These are phyloP conservation scores for Cinchona pubescens DNA, from an alignment of 257 asterid genomes.

Conservation along the genomic window DNA sequence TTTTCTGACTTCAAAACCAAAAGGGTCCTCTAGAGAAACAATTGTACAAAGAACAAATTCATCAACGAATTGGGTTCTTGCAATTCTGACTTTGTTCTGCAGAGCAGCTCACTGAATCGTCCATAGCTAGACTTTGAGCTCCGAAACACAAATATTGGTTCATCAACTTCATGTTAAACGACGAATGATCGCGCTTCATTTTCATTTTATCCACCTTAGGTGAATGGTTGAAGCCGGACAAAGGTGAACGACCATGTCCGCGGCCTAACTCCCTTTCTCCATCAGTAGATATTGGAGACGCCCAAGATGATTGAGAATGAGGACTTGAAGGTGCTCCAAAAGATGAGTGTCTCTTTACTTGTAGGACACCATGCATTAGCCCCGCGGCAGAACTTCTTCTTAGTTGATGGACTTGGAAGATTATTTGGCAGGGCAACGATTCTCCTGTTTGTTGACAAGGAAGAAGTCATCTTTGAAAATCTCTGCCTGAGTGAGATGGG, in stretches of 20 bases:
- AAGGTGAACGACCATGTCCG: slow-evolving; percentile 19
- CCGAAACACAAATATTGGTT: slow-evolving; percentile 74
- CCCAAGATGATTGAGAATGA: slow-evolving; percentile 57
- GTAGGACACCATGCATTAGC: slow-evolving; percentile 55
- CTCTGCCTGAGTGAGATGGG: slow-evolving; percentile 66
- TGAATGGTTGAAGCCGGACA: slow-evolving; percentile 29
- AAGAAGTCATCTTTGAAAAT: slow-evolving; percentile 41
- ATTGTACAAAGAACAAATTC: neutral
- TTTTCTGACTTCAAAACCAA: neutral
- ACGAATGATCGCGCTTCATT: slow-evolving; percentile 41
- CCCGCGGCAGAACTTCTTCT: slow-evolving; percentile 58
- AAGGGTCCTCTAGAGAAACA: neutral
- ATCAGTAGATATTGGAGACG: slow-evolving; percentile 37
- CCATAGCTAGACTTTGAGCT: slow-evolving; percentile 57
- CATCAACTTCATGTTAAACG: slow-evolving; percentile 58
- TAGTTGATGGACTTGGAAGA: slow-evolving; percentile 57
- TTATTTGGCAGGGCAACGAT: slow-evolving; percentile 26
- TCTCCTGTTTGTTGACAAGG: slow-evolving; percentile 49
- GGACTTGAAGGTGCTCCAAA: slow-evolving; percentile 53
- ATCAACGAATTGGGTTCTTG: slow-evolving; percentile 11
- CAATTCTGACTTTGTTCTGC: slow-evolving; percentile 6
- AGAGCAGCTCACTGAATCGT: slow-evolving; percentile 23
- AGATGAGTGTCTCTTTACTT: slow-evolving; percentile 40
- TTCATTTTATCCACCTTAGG: slow-evolving; percentile 27
- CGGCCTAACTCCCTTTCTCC: slow-evolving; percentile 21